phyloP scores from a whole-genome alignment of 306 rosid genomes.

The Quercus mongolica region DNA sequence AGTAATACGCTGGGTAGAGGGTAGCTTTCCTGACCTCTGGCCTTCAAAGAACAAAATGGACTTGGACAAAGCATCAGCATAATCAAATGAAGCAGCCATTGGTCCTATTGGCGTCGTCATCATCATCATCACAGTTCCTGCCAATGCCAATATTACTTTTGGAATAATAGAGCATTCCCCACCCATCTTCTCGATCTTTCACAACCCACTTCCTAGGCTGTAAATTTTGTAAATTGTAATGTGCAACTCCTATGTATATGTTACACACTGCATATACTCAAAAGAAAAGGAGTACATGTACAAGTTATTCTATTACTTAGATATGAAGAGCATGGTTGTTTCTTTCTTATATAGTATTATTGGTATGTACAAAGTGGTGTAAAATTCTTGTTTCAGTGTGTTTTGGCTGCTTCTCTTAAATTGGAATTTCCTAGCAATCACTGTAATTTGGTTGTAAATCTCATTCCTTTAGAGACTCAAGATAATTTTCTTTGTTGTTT shows the following conservation, averaged over 20 bases:
- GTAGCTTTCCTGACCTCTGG: conserved; percentile 53
- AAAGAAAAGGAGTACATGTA: too few species aligned
- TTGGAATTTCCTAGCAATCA: too few species aligned
- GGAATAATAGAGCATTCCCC: background rate
- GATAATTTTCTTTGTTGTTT: too few species aligned
- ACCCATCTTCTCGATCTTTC: background rate
- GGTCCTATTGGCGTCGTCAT: background rate
- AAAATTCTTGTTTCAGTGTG: too few species aligned
- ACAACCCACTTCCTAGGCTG: background rate
- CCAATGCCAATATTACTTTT: background rate
- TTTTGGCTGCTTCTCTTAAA: too few species aligned
- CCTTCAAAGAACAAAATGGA: conserved; percentile 60
- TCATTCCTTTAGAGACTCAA: too few species aligned
- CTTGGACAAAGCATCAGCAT: conserved; percentile 48
- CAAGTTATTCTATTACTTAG: too few species aligned
- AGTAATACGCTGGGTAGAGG: conserved; percentile 41
- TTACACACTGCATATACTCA: too few species aligned
- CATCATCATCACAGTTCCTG: background rate
- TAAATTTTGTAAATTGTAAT: background rate
- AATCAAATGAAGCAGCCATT: conserved; percentile 21
- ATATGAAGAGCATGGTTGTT: too few species aligned
- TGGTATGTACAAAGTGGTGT: too few species aligned
- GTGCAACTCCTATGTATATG: background rate
- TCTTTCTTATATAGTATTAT: too few species aligned
- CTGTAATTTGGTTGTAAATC: too few species aligned